A percentile compares a stretch with the other conserved stretches of the same genome.
Evolutionary conservation across 306 rosid genomes (phyloP).

Genomic region (Rubus parviflorus): DNA sequence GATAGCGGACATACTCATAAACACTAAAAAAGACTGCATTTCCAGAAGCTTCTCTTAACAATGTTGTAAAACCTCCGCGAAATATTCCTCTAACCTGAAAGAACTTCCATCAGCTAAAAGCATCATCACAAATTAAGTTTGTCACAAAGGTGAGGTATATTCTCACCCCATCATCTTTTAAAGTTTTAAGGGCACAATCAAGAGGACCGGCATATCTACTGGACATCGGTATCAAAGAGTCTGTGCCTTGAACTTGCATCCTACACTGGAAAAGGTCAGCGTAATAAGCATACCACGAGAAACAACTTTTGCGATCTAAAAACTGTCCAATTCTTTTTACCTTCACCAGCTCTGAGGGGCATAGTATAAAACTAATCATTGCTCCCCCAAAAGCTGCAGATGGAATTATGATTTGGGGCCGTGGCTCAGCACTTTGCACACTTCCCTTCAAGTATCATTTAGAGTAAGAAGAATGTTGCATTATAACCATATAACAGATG

Average conservation of each 20-base stretch:
- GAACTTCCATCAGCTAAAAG: conserved; percentile 41
- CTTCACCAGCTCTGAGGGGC: conserved; percentile 92
- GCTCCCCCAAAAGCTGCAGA: conserved; percentile 86
- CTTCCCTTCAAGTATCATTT: conserved; percentile 56
- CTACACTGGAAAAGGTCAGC: conserved; percentile 76
- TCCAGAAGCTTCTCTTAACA: conserved; percentile 77
- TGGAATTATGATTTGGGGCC: conserved; percentile 69
- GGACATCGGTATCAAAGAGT: conserved; percentile 63
- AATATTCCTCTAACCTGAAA: conserved; percentile 86
- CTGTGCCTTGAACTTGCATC: conserved; percentile 96
- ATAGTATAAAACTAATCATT: conserved; percentile 78
- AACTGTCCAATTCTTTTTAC: conserved; percentile 40
- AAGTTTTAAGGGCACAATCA: conserved; percentile 64
- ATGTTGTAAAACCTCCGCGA: conserved; percentile 69
- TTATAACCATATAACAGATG: conserved; percentile 12
- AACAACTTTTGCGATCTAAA: conserved; percentile 17
- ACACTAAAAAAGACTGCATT: conserved; percentile 65
- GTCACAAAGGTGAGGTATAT: conserved; percentile 24
- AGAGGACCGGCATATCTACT: conserved; percentile 74
- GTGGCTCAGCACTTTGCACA: conserved; percentile 57
- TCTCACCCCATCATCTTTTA: conserved; percentile 81
- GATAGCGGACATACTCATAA: conserved; percentile 75
- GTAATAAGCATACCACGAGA: conserved; percentile 27
- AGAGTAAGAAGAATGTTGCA: conserved; percentile 19
- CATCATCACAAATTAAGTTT: conserved; percentile 24